Base-by-base conservation (phyloP, 495 filamentous ascomycete genomes). In the Evernia prunastri region DNA sequence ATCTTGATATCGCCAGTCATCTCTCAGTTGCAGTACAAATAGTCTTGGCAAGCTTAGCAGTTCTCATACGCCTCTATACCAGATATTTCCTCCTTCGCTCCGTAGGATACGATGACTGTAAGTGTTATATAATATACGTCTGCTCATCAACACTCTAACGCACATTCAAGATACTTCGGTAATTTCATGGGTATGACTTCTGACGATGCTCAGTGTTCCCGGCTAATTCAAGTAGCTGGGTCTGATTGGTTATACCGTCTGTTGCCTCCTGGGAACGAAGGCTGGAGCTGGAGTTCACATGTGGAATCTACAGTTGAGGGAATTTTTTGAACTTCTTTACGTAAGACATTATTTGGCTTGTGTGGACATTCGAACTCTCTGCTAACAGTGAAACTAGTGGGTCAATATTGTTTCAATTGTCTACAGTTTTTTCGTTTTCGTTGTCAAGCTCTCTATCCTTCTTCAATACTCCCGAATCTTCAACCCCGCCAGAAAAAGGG, bases 401-500 rank as follows among this genome's bases (percentile, higher is more conserved):
- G 3, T 37, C 23, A 51, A 66, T 27, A 29, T 61, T 13, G 36
- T 11, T 0, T 9, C 7, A 23, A 66, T 64, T 17, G 4, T 62
- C 1, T 66, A 66, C 33, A 11, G 8, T n/a, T 15, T 49, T 6
- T 23, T 36, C 11, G 23, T 56, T 3, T 60, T 59, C 56, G 31
- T 66, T 4, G 40, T 59, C 42, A 69, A 66, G 56, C n/a, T 60
- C 13, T 63, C 67, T 7, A 69, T 69, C n/a, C 58, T 69, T 11
- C 64, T 69, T n/a, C 63, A 65, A 35, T 69, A 66, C 51, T 56
- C 66, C 12, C 37, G 64, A n/a, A 58, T 69, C 53, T 66, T 69
- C 29, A 60, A 63, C 33, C 67, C 67, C 17, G 23, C n/a, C 33
- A 36, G 64, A 7, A 37, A 42, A 54, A 8, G 45, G 3, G 42